A percentile compares a stretch with the other conserved stretches of the same genome.
Conservation (phyloP, 1,139 yeast species). For the Pichia sp. region DNA sequence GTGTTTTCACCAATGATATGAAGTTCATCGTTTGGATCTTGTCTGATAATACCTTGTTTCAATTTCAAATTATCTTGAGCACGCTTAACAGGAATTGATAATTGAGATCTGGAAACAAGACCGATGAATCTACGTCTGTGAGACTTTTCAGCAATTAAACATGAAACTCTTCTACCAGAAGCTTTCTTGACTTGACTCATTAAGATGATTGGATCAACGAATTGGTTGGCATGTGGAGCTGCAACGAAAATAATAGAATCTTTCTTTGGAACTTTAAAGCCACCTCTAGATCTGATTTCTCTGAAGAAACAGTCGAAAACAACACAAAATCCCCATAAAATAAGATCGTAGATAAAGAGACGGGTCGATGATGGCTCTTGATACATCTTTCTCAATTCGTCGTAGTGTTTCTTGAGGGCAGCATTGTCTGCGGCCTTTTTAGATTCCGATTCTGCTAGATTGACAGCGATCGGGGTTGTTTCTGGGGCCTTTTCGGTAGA, state of each 20-base stretch:
- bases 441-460: neutral
- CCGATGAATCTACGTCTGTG: conserved; percentile 71
- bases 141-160: conserved; percentile 84
- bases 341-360: conserved; percentile 35
- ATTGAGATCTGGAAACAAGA: conserved; percentile 66
- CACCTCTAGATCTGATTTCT: conserved; percentile 88
- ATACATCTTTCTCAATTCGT: conserved; percentile 20
- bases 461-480: neutral
- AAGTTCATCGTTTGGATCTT: conserved; percentile 44
- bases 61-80: conserved; percentile 78
- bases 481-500: neutral
- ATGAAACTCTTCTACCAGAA: conserved; percentile 74
- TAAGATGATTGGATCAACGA: conserved; percentile 85
- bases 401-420: conserved; percentile 11
- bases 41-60: conserved; percentile 25
- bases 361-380: conserved; percentile 28
- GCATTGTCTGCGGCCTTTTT: neutral
- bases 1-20: conserved; percentile 64
- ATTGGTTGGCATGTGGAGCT: conserved; percentile 98
- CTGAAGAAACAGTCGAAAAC: conserved; percentile 61
- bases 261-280: conserved; percentile 75
- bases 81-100: conserved; percentile 86
- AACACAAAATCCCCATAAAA: conserved; percentile 35
- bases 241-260: conserved; percentile 96
- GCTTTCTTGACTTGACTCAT: conserved; percentile 79